phyloP scores from a whole-genome alignment of 1,284 basidiomycete species.

The Irpex sp. region DNA sequence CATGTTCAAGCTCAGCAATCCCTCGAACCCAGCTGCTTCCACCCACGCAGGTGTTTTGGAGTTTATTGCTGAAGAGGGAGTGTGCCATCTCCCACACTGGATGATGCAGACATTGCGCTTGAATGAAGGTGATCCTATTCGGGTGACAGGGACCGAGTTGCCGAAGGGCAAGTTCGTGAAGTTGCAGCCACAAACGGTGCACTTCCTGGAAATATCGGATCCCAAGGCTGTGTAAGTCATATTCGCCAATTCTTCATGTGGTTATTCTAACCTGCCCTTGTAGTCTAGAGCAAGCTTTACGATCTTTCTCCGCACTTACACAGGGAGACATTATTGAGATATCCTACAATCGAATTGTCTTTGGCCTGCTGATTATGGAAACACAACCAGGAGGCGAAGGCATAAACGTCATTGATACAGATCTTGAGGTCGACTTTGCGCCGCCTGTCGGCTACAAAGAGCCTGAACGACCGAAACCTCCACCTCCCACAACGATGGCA shows the following conservation, averaged over 20 bases:
- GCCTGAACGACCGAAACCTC: slow-evolving; percentile 81
- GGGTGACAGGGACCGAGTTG: slow-evolving; percentile 84
- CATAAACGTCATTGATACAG: slow-evolving; percentile 92
- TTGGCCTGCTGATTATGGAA: slow-evolving; percentile 97
- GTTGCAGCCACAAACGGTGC: slow-evolving; percentile 92
- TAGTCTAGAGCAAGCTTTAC: slow-evolving; percentile 92
- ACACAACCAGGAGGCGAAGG: slow-evolving; percentile 84
- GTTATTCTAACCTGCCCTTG: not conserved
- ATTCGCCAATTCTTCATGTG: not conserved
- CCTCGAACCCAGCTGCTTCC: slow-evolving; percentile 78
- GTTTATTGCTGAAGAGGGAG: slow-evolving; percentile 97
- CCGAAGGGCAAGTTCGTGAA: slow-evolving; percentile 97
- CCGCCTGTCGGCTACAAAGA: slow-evolving; percentile 82
- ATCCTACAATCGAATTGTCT: slow-evolving; percentile 88
- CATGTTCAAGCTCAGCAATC: slow-evolving; percentile 95
- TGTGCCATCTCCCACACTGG: slow-evolving; percentile 96
- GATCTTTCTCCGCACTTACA: slow-evolving; percentile 90
- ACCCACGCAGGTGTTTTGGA: slow-evolving; percentile 98
- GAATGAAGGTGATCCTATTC: slow-evolving; percentile 93
- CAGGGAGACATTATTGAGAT: slow-evolving; percentile 94
- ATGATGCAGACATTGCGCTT: slow-evolving; percentile 97
- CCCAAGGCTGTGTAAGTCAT: slow-evolving; percentile 90
- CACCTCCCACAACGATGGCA: slow-evolving; percentile 91
- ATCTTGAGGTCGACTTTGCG: slow-evolving; percentile 90
- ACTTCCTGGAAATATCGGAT: slow-evolving; percentile 94